These are phyloP conservation scores for Phytomonas serpens DNA, from an alignment of 208 protist species.

Conservation along the genomic window DNA sequence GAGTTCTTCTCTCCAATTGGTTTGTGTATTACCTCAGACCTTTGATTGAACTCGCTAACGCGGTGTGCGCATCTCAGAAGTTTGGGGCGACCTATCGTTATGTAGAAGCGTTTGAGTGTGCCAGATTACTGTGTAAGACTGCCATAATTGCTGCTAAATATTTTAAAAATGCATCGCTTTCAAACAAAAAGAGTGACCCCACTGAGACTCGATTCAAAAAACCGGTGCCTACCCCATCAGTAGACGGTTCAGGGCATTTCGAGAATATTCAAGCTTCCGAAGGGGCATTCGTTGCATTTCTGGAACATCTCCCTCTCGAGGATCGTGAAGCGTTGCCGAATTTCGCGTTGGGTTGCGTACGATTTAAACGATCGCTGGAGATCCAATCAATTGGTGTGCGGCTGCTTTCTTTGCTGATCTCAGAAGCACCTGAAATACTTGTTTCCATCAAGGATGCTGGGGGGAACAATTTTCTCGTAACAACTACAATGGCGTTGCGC, in stretches of 20 bases:
- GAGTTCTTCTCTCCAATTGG: constrained; percentile 21
- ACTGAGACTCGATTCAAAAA: neutral
- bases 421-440: constrained; percentile 51
- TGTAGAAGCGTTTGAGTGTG: constrained; percentile 28
- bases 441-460: neutral
- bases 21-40: constrained; percentile 25
- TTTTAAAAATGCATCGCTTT: neutral
- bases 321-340: constrained; percentile 39
- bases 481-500: constrained; percentile 16
- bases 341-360: constrained; percentile 58
- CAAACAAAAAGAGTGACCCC: neutral
- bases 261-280: neutral
- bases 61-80: constrained; percentile 18
- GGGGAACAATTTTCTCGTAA: neutral
- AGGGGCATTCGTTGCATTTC: neutral
- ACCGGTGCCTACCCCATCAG: neutral
- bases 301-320: constrained; percentile 16
- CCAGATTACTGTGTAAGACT: constrained; percentile 42
- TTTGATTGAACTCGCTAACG: constrained; percentile 55
- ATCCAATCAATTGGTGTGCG: constrained; percentile 62
- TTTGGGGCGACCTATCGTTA: constrained; percentile 9
- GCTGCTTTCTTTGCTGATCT: constrained; percentile 54
- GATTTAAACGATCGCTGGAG: constrained; percentile 29
- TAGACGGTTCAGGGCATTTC: neutral
- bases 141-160: constrained; percentile 18